phyloP scores from a whole-genome alignment of 257 asterid species.

The Oldenlandia corymbosa region DNA sequence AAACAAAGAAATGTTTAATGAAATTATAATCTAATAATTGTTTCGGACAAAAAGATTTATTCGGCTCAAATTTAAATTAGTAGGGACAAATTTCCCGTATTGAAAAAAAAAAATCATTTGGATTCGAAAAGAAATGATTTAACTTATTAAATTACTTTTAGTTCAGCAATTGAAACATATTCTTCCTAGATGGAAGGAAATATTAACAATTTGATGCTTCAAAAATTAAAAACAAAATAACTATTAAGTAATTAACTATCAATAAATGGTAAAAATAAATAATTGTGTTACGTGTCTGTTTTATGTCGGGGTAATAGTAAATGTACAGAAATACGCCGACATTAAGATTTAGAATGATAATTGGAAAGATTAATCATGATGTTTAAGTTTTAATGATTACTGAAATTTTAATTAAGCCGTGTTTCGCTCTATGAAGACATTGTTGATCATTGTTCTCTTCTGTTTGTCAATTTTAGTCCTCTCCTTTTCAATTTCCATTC shows the following conservation, averaged over 20 bases:
- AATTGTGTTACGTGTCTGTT: conserved; percentile 17
- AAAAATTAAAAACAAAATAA: too few relatives aligned
- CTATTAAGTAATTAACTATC: too few relatives aligned
- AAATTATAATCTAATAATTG: background rate
- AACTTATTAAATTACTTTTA: too few relatives aligned
- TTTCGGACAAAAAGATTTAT: too few relatives aligned
- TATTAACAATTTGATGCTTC: too few relatives aligned
- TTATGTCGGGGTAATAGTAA: conserved; percentile 19
- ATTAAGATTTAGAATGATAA: conserved; percentile 22
- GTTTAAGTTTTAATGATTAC: conserved; percentile 21
- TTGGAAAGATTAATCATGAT: conserved; percentile 16
- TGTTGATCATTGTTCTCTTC: conserved; percentile 10
- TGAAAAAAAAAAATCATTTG: too few relatives aligned
- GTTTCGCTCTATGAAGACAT: conserved; percentile 49
- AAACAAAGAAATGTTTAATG: background rate
- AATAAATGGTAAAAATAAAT: conserved; percentile 7
- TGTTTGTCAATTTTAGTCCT: conserved; percentile 12
- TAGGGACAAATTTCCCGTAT: too few relatives aligned
- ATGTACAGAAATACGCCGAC: conserved; percentile 39
- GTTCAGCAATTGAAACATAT: too few relatives aligned
- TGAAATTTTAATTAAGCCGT: conserved; percentile 42
- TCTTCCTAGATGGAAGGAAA: too few relatives aligned
- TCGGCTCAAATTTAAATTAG: too few relatives aligned
- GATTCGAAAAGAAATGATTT: too few relatives aligned
- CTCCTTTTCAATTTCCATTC: background rate